phyloP scores from a whole-genome alignment of 805 yeast species.

The Ogataea glucozyma region DNA sequence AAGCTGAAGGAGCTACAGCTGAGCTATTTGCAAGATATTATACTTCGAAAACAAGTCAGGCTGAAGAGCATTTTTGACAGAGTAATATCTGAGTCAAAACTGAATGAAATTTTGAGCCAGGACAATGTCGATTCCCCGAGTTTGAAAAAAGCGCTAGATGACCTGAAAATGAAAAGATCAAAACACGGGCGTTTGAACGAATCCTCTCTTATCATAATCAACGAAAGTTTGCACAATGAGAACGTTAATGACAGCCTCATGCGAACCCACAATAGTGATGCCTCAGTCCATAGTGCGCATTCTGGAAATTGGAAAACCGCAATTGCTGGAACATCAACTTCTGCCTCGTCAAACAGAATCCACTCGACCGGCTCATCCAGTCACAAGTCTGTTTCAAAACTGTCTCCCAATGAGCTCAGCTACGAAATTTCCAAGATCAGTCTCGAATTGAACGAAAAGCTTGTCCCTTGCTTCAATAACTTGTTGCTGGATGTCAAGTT shows the following conservation, averaged over 20 bases:
- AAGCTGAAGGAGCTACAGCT: slow-evolving; percentile 54
- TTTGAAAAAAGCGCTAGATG: slow-evolving; percentile 32
- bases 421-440: slow-evolving; percentile 25
- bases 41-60: slow-evolving; percentile 39
- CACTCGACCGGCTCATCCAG: slow-evolving; percentile 12
- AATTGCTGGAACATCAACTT: slow-evolving; percentile 23
- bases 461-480: slow-evolving; percentile 48
- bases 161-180: slow-evolving; percentile 23
- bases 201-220: slow-evolving; percentile 20
- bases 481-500: slow-evolving; percentile 44
- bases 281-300: slow-evolving; percentile 9
- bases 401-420: slow-evolving; percentile 23
- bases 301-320: slow-evolving; percentile 24
- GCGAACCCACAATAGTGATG: slow-evolving; percentile 10
- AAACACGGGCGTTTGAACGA: slow-evolving; percentile 11
- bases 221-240: slow-evolving; percentile 11
- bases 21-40: slow-evolving; percentile 41
- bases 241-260: slow-evolving; percentile 15
- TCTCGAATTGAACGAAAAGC: slow-evolving; percentile 38
- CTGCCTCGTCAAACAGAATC: slow-evolving; percentile 16
- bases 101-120: slow-evolving; percentile 29
- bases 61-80: slow-evolving; percentile 29
- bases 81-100: slow-evolving; percentile 25
- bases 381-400: slow-evolving; percentile 21
- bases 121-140: slow-evolving; percentile 34